Conservation (phyloP, 2,329 filamentous ascomycete genomes). For the Apiospora kogelbergensis region DNA sequence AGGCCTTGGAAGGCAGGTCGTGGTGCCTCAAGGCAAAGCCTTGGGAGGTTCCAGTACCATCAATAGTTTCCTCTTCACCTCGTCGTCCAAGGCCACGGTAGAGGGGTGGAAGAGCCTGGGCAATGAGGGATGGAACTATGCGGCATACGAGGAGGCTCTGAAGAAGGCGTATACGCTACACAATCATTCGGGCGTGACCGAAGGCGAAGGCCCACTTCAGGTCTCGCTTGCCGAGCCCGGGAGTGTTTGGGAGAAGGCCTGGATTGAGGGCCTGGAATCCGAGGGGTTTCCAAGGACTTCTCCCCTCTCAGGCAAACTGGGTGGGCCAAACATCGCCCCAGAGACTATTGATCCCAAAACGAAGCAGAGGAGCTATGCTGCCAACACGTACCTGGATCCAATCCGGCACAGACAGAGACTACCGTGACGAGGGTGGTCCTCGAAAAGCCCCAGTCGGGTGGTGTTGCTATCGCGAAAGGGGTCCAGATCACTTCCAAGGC, state of each 20-base stretch:
- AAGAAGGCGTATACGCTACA: constrained; percentile 13
- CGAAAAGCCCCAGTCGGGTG: neutral
- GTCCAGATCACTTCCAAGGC: neutral
- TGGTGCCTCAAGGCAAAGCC: constrained; percentile 2
- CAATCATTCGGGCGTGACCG: neutral
- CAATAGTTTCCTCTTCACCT: constrained; percentile 29
- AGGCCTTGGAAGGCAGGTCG: neutral
- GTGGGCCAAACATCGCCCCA: neutral
- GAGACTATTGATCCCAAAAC: neutral
- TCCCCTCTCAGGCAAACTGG: neutral
- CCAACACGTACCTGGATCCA: constrained; percentile 11
- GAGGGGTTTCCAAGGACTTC: neutral
- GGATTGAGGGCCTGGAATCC: neutral
- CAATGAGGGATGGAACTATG: constrained; percentile 38
- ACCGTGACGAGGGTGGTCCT: constrained; percentile 1
- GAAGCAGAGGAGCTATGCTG: constrained; percentile 1
- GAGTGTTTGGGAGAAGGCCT: neutral
- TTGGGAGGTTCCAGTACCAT: constrained; percentile 15
- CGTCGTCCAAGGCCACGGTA: constrained; percentile 25
- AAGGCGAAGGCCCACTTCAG: constrained; percentile 9
- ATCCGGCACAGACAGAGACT: neutral
- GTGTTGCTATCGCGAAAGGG: neutral
- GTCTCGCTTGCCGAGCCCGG: neutral
- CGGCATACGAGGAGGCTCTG: constrained; percentile 1
- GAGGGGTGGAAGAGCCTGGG: constrained; percentile 38